phyloP scores from a whole-genome alignment of 73 alveolate genomes.

The Paramecium bursaria region DNA sequence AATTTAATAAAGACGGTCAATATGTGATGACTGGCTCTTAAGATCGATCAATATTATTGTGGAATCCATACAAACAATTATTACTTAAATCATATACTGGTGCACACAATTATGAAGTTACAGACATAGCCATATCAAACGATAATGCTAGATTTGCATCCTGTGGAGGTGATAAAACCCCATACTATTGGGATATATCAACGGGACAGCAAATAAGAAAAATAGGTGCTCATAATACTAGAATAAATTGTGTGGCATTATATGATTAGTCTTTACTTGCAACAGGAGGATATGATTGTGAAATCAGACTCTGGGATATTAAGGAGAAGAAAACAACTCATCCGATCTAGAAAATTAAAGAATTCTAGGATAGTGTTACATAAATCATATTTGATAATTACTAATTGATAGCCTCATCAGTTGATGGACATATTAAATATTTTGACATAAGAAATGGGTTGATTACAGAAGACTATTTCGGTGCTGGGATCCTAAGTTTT shows the following conservation, averaged over 20 bases:
- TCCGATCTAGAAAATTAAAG: slow-evolving; percentile 29
- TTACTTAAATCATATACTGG: slow-evolving; percentile 81
- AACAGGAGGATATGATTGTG: slow-evolving; percentile 64
- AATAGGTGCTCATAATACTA: slow-evolving; percentile 68
- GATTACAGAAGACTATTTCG: slow-evolving; percentile 4
- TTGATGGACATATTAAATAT: slow-evolving; percentile 45
- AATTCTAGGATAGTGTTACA: slow-evolving; percentile 25
- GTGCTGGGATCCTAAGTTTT: slow-evolving; percentile 30
- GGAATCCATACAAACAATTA: slow-evolving; percentile 85
- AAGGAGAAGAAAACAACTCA: slow-evolving; percentile 10
- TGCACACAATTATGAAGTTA: slow-evolving; percentile 85
- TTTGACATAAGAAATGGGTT: slow-evolving; percentile 37
- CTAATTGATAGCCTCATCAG: neutral
- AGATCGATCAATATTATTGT: slow-evolving; percentile 75
- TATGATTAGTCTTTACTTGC: slow-evolving; percentile 28
- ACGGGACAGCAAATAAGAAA: slow-evolving; percentile 78
- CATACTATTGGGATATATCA: slow-evolving; percentile 86
- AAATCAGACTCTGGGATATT: slow-evolving; percentile 46
- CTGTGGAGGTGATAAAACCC: slow-evolving; percentile 85
- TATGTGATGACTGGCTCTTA: slow-evolving; percentile 7
- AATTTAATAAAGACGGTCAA: slow-evolving; percentile 23
- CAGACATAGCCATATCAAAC: slow-evolving; percentile 77
- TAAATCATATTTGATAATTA: slow-evolving; percentile 4
- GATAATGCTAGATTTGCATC: slow-evolving; percentile 86
- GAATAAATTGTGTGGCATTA: slow-evolving; percentile 48